These are phyloP conservation scores for Oryza meyeriana DNA, from an alignment of 176 grass and related monocot genomes.

Conservation along the genomic window DNA sequence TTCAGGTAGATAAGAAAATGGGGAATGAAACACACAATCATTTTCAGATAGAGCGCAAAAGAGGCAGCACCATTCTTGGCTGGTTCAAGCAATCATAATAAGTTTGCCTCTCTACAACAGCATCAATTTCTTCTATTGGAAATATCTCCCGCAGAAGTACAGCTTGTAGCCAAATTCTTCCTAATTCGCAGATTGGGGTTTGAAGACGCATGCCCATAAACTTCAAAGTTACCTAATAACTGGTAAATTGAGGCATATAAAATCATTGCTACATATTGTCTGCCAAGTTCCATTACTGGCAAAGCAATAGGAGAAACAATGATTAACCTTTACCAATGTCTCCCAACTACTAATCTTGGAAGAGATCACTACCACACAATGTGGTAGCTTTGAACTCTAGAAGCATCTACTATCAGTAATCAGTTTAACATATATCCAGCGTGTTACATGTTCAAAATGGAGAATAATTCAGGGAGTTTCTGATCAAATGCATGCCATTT, in stretches of 20 bases:
- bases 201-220: conserved; percentile 6
- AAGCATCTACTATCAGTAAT: background rate
- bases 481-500: background rate
- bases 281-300: background rate
- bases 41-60: conserved; percentile 4
- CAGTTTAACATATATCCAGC: background rate
- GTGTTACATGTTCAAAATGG: background rate
- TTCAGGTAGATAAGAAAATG: conserved; percentile 3
- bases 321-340: background rate
- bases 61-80: background rate
- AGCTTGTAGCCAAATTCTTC: background rate
- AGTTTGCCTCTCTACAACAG: background rate
- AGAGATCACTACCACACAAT: background rate
- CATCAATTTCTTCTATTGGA: background rate
- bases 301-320: background rate
- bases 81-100: background rate
- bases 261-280: background rate
- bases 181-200: background rate
- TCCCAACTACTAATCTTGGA: background rate
- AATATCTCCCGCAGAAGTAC: background rate
- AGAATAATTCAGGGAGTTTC: background rate
- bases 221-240: background rate
- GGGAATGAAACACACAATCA: background rate
- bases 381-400: background rate
- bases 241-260: background rate